These are phyloP conservation scores for Chlorella vulgaris DNA, from an alignment of 139 green algal genomes.

Conservation along the genomic window DNA sequence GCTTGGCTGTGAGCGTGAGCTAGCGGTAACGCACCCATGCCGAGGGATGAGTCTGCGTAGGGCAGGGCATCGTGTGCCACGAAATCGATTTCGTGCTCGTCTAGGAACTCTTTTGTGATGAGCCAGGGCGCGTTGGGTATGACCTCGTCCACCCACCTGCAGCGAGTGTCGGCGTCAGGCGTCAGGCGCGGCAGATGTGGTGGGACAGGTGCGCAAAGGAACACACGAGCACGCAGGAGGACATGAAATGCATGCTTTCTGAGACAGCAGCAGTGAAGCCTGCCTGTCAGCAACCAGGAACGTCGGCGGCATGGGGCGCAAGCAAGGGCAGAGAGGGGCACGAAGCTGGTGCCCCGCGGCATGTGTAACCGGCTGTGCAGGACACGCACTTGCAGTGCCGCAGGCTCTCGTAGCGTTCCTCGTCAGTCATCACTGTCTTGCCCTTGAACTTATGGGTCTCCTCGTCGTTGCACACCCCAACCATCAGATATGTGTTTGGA, in stretches of 20 bases:
- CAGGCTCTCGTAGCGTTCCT: conserved; percentile 87
- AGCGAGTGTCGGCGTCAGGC: background rate
- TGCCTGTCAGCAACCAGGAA: too few species aligned
- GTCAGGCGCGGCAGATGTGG: background rate
- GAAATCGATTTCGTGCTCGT: conserved; percentile 89
- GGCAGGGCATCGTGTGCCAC: conserved; percentile 91
- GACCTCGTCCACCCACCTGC: conserved; percentile 93
- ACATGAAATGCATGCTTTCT: too few species aligned
- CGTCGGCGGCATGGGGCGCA: too few species aligned
- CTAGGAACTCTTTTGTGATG: conserved; percentile 83
- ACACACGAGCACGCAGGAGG: background rate
- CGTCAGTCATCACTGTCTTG: conserved; percentile 89
- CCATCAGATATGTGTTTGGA: conserved; percentile 79
- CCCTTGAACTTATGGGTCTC: conserved; percentile 87
- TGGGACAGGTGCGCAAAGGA: background rate
- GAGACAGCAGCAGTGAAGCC: too few species aligned
- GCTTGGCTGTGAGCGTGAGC: too few species aligned
- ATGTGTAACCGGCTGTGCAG: too few species aligned
- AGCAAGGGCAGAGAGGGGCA: too few species aligned
- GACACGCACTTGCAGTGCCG: conserved; percentile 83
- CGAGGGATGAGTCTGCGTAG: conserved; percentile 75
- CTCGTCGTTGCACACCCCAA: conserved; percentile 82
- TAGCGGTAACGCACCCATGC: conserved; percentile 55
- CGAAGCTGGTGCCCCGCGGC: too few species aligned
- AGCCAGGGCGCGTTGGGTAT: conserved; percentile 87